These are phyloP conservation scores for Rhizopogon sp. DNA, from an alignment of 768 basidiomycete species.

Conservation along the genomic window DNA sequence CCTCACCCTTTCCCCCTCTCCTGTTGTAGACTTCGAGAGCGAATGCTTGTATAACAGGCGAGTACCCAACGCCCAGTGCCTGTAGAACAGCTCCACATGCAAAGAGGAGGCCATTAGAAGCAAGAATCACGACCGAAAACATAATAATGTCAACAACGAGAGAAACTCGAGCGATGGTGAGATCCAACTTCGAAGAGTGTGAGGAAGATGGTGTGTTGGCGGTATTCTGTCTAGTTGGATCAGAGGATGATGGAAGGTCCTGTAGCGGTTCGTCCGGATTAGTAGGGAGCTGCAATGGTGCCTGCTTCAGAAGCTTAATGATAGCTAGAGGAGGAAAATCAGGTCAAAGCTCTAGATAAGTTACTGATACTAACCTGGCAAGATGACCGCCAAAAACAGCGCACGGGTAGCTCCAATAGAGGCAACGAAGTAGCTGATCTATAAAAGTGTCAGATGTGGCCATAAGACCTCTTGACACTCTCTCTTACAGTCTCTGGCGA, in stretches of 20 bases:
- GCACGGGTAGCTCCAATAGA: constrained; percentile 50
- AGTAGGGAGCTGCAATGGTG: constrained; percentile 16
- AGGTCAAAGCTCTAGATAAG: neutral
- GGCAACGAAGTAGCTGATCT: constrained; percentile 74
- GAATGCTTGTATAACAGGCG: constrained; percentile 66
- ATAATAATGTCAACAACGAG: constrained; percentile 49
- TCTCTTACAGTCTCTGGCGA: constrained; percentile 51
- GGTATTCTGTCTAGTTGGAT: constrained; percentile 3
- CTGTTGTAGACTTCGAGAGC: constrained; percentile 60
- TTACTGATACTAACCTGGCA: constrained; percentile 48
- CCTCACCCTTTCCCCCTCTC: constrained; percentile 49
- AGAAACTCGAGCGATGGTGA: constrained; percentile 61
- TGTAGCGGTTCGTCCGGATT: constrained; percentile 14
- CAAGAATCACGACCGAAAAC: constrained; percentile 46
- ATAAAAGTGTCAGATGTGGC: neutral
- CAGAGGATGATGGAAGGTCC: neutral
- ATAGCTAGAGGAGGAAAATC: constrained; percentile 33
- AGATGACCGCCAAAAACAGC: constrained; percentile 44
- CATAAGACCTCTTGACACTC: neutral
- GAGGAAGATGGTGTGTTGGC: neutral
- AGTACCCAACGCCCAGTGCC: constrained; percentile 58
- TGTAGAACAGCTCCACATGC: constrained; percentile 42
- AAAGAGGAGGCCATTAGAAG: constrained; percentile 45
- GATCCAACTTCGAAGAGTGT: constrained; percentile 57
- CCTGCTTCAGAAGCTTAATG: constrained; percentile 50